Evolutionary conservation across 1,139 yeast genomes (phyloP), one percentile per base, ranked within the genome.

Genomic region (Tardiomyces blankii): DNA sequence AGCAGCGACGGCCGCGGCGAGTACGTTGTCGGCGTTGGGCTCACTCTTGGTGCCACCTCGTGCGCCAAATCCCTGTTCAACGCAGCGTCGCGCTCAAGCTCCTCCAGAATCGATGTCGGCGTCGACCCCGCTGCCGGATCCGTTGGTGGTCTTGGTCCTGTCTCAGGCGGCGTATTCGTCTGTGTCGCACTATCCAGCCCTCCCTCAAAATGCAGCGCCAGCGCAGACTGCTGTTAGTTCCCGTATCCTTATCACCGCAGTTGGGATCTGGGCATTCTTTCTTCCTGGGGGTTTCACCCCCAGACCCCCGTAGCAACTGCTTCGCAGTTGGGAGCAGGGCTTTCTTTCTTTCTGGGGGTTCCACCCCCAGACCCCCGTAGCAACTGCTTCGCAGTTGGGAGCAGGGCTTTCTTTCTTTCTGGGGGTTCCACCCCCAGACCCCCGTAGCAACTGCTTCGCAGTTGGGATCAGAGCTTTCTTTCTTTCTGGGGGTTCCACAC

Each of bases 181-280:
- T 50, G 28, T 13, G 51, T 40, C 12, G 45, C 33, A 9, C 46
- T 39, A 8, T 35, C 47, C n/a, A 41, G 42, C 12, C 48, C 53
- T 9, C 62, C 61, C 40, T 61, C 66, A 42, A 62, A 58, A 46
- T 60, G 61, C 21, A 59, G 49, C 30, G 54, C 48, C 12, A 62
- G 58, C 7, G 66, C 66, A 33, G 52, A 49, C 50, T 49, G 42
- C 14, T 11, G 35, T 30, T 30, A 30, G 35, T 13, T 3, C 35
- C 35, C 25, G 40, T 5, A 21, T 21, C 7, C 4, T 21, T 21
- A 32, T 33, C 38, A n/a, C n/a, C 25, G 25, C 25, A 21, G 25
- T 7, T 21, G n/a, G n/a, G n/a, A n/a, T n/a, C n/a, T n/a, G n/a
- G n/a, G n/a, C n/a, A n/a, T n/a, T n/a, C n/a, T n/a, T n/a, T n/a